Evolutionary conservation across 2,329 filamentous ascomycete genomes (phyloP), one percentile per base, ranked within the genome.

Genomic region (Tolypocladium sp.): DNA sequence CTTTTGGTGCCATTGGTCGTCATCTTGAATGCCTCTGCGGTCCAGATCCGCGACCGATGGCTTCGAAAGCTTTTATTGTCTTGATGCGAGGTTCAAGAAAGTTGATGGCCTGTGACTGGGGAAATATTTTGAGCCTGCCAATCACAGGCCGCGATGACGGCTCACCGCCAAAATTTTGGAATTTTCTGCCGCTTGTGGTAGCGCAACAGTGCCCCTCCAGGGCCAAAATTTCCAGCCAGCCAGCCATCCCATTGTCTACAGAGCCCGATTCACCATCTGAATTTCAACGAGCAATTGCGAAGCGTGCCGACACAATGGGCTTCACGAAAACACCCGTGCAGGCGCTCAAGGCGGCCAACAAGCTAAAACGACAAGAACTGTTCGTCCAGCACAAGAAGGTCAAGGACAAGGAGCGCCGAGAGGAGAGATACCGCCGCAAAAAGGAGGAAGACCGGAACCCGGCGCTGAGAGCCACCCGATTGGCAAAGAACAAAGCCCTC

Each of bases 381-480:
- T 89, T 92, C 69, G 80, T 96, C 61, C 86, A 90, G 66, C 83
- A 89, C 69, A 97, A 97, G 76, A 89, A 88, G 70, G 79, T 82
- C 52, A 84, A 84, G 64, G 89, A 91, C 70, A 87, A 86, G 69
- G 78, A 86, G 54, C 90, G 88, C 67, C 86, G 90, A 68, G 89
- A 92, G 67, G 82, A 87, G 68, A 86, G 92, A 63, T 88, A 92
- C 71, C 83, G 84, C 55, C 82, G 91, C 61, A 92, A 91, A 76
- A 90, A 89, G 75, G 90, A 92, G 69, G 94, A 99, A 74, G 84
- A 88, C 63, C 90, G 88, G 72, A 85, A 97, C 68, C 92, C 93
- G 2, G 82, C 85, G 60, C 75, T 96, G 61, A 85, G 86, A 65
- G 85, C 84, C 62, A 83, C 88, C 64, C 84, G 94, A 66, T 78